Evolutionary conservation across 2,329 filamentous ascomycete species (phyloP), one percentile per base, ranked within the genome.

Genomic region (Colletotrichum tofieldiae): DNA sequence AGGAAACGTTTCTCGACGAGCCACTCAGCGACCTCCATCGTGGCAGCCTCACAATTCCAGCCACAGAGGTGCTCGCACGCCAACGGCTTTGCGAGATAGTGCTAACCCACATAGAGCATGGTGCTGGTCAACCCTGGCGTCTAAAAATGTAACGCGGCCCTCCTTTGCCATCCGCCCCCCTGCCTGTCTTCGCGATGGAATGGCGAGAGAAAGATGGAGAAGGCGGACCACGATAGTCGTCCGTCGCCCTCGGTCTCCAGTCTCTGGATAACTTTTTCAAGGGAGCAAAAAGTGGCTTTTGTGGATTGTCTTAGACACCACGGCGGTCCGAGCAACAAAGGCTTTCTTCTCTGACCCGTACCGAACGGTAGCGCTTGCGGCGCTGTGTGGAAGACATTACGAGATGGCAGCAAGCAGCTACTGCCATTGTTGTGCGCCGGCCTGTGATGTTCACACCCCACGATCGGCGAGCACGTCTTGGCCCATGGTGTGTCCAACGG

Each of bases 31-130:
- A 47, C 41, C 65, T 35, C 26, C 54, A 65, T 64, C 54, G 45
- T 32, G 65, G 39, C 66, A 64, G 69, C 69, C 65, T 69, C 59
- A 45, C 29, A 37, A 69, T 70, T 60, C 47, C 70, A 69, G 65
- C 65, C 70, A 72, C 60, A 72, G 23, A 72, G 16, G 26, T 58
- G 52, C 54, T 54, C 61, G 65, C 52, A 59, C 59, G 43, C 65
- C 41, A 62, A 61, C 69, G 52, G 41, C 35, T 35, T 58, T 49
- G 49, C 52, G 32, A 70, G 52, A 60, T 49, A 29, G 55, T 64
- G 54, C 65, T 65, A 70, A 54, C 26, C 70, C 66, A 56, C 58
- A 69, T 70, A 26, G n/a, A 55, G 65, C 26, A 69, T 59, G 47
- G 32, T 43, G 43, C 65, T 68, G 52, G n/a, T 52, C 47, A 47